Base-by-base conservation (phyloP, 805 yeast genomes). In the Candida quercuum region DNA sequence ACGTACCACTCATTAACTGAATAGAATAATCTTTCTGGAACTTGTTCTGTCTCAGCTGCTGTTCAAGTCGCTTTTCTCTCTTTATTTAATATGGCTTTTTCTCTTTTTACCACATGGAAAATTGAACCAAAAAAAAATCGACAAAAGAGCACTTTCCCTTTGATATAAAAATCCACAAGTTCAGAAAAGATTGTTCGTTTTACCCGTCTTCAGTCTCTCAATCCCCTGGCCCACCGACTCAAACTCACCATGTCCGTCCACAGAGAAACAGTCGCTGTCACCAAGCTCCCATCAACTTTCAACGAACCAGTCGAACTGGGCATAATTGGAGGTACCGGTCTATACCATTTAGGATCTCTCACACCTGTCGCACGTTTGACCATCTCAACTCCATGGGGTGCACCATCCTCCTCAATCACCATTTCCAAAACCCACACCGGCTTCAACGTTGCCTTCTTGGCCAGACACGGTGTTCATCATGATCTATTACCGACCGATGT, bases 261-360 rank as follows among this genome's bases (percentile, higher is more conserved):
- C 34, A 49, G 59, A 39, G 57, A 52, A 40, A 12, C 45, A 16
- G 12, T 34, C 7, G 39, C 27, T 11, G 10, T 29, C 6, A 24
- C 36, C 1, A 37, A 33, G 20, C 40, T 54, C 9, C 83, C 86
- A 29, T 69, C 72, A 41, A 63, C 64, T 23, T 81, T 74, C 63
- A 57, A 62, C 39, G 84, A 78, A 51, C 81, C 85, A 24, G 85
- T 93, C 19, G 72, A 76, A 28, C 71, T 93, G 30, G 98, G 95
- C 25, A 77, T 93, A 49, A 93, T 93, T 59, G 99, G 99, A 28
- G 99, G 99, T 28, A 93, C 99, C 5, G 99, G 99, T n/a, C 73
- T 93, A 22, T 93, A 93, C 68, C 84, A 86, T 41, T 69, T 93
- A 40, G 86, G 82, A 28, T 78, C 86, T 40, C 69, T 93, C 39